Conservation (phyloP, 129 eudicot genomes). For the Lactuca sativa region DNA sequence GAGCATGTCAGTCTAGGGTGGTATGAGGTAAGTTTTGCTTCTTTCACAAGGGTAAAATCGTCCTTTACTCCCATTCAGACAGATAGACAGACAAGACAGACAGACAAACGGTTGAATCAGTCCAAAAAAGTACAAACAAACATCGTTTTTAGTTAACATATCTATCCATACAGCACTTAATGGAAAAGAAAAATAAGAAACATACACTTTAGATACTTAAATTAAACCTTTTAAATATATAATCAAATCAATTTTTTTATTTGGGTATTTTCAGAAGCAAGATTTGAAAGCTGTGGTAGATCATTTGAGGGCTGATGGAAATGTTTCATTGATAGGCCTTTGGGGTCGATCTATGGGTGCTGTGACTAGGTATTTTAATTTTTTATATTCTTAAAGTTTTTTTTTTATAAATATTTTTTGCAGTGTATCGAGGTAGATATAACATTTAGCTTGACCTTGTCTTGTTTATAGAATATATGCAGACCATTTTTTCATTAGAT, state of each 20-base stretch:
- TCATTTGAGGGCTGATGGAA: conserved; percentile 78
- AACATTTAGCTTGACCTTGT: too few relatives aligned
- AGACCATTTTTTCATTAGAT: too few relatives aligned
- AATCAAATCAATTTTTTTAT: conserved; percentile 13
- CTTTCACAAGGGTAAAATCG: neutral
- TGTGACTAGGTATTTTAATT: conserved; percentile 65
- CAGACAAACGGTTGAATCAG: neutral
- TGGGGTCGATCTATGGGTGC: conserved; percentile 99
- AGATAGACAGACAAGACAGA: neutral
- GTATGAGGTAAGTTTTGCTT: conserved; percentile 61
- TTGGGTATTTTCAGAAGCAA: conserved; percentile 56
- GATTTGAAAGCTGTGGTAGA: conserved; percentile 89
- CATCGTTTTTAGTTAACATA: neutral
- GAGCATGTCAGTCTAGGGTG: conserved; percentile 94
- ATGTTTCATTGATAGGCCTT: conserved; percentile 83
- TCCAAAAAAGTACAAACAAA: neutral
- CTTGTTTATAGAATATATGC: too few relatives aligned
- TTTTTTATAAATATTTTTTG: too few relatives aligned
- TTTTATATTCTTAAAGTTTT: too few relatives aligned
- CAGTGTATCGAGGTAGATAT: too few relatives aligned
- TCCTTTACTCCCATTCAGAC: neutral
- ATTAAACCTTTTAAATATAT: neutral
- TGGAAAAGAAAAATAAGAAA: too few relatives aligned
- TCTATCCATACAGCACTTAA: neutral
- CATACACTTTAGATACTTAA: too few relatives aligned